These are phyloP conservation scores for Psilocybe cubensis DNA, from an alignment of 768 basidiomycete genomes.

Conservation along the genomic window DNA sequence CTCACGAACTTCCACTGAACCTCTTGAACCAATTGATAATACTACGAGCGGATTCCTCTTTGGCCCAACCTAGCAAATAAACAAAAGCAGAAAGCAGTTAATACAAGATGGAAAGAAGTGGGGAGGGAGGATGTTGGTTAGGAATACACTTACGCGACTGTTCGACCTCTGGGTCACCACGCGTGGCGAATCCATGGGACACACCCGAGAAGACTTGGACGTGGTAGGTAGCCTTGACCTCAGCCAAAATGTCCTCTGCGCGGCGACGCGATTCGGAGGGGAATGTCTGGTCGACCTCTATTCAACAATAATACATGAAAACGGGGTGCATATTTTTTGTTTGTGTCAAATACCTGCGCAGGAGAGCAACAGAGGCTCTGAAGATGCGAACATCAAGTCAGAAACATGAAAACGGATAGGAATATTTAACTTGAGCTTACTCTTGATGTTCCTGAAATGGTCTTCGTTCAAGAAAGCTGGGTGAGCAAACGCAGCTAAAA, in stretches of 20 bases:
- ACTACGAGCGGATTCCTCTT: slow-evolving; percentile 58
- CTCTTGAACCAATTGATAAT: slow-evolving; percentile 55
- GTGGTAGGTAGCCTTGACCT: slow-evolving; percentile 54
- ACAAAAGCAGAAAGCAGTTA: not conserved
- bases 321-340: not conserved
- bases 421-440: slow-evolving; percentile 35
- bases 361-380: slow-evolving; percentile 57
- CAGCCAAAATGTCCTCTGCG: slow-evolving; percentile 59
- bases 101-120: not conserved
- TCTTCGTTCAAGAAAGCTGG: slow-evolving; percentile 52
- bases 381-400: no score
- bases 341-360: slow-evolving; percentile 46
- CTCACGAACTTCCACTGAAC: slow-evolving; percentile 29
- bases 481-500: slow-evolving; percentile 57
- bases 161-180: slow-evolving; percentile 46
- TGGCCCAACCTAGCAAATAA: slow-evolving; percentile 52
- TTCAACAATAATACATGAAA: slow-evolving; percentile 15
- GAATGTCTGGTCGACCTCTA: slow-evolving; percentile 61
- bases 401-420: not conserved
- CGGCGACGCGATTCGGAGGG: slow-evolving; percentile 52
- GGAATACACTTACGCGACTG: slow-evolving; percentile 41
- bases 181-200: slow-evolving; percentile 51
- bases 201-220: slow-evolving; percentile 60
- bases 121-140: not conserved
- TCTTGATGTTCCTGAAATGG: slow-evolving; percentile 49